phyloP scores from a whole-genome alignment of 179 eudicot genomes.

The Amaranthus tricolor region DNA sequence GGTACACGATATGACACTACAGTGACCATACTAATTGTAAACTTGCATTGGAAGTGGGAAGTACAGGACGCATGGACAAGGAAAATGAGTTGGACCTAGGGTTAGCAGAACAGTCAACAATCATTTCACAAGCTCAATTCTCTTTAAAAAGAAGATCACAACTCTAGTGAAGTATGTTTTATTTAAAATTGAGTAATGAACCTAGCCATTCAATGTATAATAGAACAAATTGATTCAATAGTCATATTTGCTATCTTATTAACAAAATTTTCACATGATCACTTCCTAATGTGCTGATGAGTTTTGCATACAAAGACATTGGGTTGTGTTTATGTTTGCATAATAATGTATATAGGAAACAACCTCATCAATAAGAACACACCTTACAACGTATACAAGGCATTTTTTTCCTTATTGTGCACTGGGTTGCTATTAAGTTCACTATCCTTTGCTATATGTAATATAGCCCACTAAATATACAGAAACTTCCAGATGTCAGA shows the following conservation, averaged over 20 bases:
- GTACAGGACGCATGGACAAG: no score
- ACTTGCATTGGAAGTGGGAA: background rate
- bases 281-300: background rate
- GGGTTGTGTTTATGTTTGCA: background rate
- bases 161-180: background rate
- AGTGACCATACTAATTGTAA: background rate
- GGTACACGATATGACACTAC: background rate
- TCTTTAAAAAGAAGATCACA: background rate
- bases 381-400: background rate
- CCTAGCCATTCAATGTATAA: no score
- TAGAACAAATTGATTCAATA: background rate
- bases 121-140: background rate
- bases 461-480: background rate
- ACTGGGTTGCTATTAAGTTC: background rate
- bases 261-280: background rate
- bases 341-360: background rate
- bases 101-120: background rate
- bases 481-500: background rate
- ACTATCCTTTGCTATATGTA: background rate
- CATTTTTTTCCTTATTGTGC: background rate
- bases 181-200: background rate
- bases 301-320: background rate
- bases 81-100: background rate
- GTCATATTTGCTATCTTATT: background rate
- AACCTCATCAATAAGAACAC: background rate